Base-by-base conservation (phyloP, 306 rosid species). In the Sechiopsis laciniata region DNA sequence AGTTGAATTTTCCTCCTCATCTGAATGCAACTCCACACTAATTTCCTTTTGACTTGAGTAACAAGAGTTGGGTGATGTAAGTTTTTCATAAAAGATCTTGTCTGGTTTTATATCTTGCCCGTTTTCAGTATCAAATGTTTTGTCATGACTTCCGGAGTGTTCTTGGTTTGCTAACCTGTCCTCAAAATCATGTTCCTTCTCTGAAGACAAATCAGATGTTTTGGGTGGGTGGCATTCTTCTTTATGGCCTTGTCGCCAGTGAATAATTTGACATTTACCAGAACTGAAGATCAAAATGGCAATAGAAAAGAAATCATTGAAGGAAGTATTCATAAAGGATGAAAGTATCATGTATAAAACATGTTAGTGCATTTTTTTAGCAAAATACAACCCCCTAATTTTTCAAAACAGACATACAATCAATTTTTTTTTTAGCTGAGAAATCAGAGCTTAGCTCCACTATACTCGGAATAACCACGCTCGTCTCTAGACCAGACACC, bases 191-290 rank as follows among this genome's bases (percentile, higher is more conserved):
- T 65, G 79, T 61, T 69, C 80, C 66, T 8, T 66, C 26, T 69
- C 82, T 75, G 71, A 45, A 73, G 29, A 77, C 62, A 12, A 66
- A 20, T 21, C 71, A 55, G 20, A 73, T 11, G 37, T 72, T 54
- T 32, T 6, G 24, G 85, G 85, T 78, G 94, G 90, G 73, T 19
- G 85, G 67, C 99, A 94, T 72, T 94, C 90, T 17, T 79, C 85
- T 80, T 83, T 94, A 85, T 94, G 97, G 42, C 99, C 99, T 84
- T 82, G 96, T 64, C 92, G 87, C 99, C 97, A 94, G 78, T 94
- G 99, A 78, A 85, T 66, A 35, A 91, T 86, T 87, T 94, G 99
- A 77, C 99, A 94, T 79, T 82, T 82, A 68, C 87, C 87, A 42
- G 99, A 89, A 83, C 99, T 94, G 82, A 65, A 50, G 45, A 35